Base-by-base conservation (phyloP, 306 rosid species). In the Heteromeles arbutifolia region DNA sequence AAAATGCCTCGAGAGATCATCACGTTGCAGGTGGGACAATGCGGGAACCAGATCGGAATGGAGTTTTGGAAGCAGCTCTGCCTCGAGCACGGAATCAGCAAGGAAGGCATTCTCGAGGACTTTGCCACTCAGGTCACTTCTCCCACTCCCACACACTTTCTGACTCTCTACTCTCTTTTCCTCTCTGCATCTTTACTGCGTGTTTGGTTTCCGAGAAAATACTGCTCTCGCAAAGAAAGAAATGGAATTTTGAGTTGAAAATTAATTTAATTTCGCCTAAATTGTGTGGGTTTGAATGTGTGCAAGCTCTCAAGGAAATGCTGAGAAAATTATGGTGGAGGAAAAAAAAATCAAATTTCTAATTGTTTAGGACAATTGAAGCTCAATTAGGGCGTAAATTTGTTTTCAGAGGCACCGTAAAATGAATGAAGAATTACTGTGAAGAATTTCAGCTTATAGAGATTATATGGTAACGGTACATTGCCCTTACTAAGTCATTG, bases 61-160 rank as follows among this genome's bases (percentile, higher is more conserved):
- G 98, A 94, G 83, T 94, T 94, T 85, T 94, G 98, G 98, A 94
- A 94, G 84, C 98, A 94, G 82, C 98, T 94, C 14, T 94, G 98
- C 79, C 95, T 92, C 74, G 98, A 94, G 86, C 98, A 94, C 21
- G 98, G 98, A 44, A 94, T 94, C 92, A 94, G 90, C 87, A 94
- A 90, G 85, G 98, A 94, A 0, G 98, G 98, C 77, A 94, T 94
- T 84, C 98, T 94, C 72, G 98, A 94, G 83, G 98, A 94, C 78
- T 94, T 94, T 69, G 98, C 97, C 65, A 92, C 98, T 80, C 98
- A 94, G 97, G 98, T 91, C 54, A 32, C 5, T 48, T 22, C 59
- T 29, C 43, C 50, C 11, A 54, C 59, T 54, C 61, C 54, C 37
- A 64, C 21, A 73, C 48, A 25, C 50, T 61, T 29, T 29, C 54